These are phyloP conservation scores for Tuber calosporum DNA, from an alignment of 495 filamentous ascomycete species.

Conservation along the genomic window DNA sequence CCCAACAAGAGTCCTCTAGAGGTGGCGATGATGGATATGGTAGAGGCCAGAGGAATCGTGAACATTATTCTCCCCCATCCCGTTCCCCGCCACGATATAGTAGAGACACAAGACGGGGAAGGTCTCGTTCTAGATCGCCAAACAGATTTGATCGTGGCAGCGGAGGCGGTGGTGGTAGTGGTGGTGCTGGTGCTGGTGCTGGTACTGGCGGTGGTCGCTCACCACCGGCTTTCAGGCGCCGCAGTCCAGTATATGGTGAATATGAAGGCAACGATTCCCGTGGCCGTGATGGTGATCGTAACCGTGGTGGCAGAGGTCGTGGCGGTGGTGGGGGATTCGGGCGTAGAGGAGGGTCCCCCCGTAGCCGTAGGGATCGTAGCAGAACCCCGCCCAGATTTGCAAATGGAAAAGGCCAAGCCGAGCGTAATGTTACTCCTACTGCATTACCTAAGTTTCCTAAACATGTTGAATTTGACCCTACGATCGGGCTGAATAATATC, in stretches of 20 bases:
- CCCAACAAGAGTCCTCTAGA: constrained; percentile 24
- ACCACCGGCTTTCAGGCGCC: constrained; percentile 47
- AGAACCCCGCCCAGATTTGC: constrained; percentile 49
- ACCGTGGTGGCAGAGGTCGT: constrained; percentile 50
- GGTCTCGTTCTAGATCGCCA: constrained; percentile 70
- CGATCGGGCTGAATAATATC: constrained; percentile 65
- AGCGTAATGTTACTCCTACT: constrained; percentile 31
- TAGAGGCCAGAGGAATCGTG: constrained; percentile 29
- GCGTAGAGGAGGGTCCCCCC: constrained; percentile 34
- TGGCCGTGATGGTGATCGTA: constrained; percentile 55
- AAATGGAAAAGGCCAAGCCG: constrained; percentile 35
- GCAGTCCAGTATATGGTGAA: constrained; percentile 64
- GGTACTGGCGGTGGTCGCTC: constrained; percentile 60
- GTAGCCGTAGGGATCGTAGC: constrained; percentile 47
- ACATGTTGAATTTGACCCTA: constrained; percentile 71
- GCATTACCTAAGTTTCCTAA: constrained; percentile 50
- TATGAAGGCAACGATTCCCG: constrained; percentile 52
- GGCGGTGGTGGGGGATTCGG: constrained; percentile 46
- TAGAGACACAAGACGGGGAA: constrained; percentile 46
- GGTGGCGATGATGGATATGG: constrained; percentile 31
- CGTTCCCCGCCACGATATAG: constrained; percentile 53
- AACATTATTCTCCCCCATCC: constrained; percentile 40
- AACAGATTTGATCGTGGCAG: constrained; percentile 37
- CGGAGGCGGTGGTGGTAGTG: constrained; percentile 28
- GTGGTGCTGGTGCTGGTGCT: constrained; percentile 59